phyloP scores from a whole-genome alignment of 2,329 filamentous ascomycete genomes.

The Fusarium pilosicola region DNA sequence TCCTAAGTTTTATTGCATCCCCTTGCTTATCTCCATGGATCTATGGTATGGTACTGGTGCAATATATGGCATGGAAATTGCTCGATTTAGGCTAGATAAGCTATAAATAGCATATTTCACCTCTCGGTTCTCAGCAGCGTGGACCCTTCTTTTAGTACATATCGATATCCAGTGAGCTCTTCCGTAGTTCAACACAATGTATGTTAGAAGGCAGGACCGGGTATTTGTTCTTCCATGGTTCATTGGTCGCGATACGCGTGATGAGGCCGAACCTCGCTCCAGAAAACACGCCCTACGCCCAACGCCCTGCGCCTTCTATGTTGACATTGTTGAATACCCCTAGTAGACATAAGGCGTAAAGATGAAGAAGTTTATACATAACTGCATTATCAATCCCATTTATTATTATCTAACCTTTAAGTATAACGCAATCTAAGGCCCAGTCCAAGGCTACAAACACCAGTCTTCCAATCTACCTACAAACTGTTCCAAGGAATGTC shows the following conservation, averaged over 20 bases:
- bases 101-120: background rate
- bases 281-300: constrained; percentile 4
- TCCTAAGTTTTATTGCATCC: too few species aligned
- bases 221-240: background rate
- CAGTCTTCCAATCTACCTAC: too few species aligned
- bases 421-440: background rate
- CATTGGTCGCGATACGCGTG: background rate
- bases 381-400: background rate
- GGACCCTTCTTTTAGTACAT: background rate
- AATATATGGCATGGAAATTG: too few species aligned
- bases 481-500: background rate
- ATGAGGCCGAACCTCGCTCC: background rate
- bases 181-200: background rate
- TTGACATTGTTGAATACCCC: background rate
- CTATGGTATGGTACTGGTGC: background rate
- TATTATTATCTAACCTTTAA: background rate
- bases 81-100: background rate
- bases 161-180: background rate
- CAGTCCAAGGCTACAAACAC: background rate
- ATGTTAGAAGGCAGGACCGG: rapidly evolving
- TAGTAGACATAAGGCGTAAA: background rate
- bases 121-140: too few species aligned
- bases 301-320: background rate
- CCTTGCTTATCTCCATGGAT: background rate
- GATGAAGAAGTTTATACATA: background rate